Evolutionary conservation across 1,284 basidiomycete genomes (phyloP).

Genomic region (Marasmius oreades): DNA sequence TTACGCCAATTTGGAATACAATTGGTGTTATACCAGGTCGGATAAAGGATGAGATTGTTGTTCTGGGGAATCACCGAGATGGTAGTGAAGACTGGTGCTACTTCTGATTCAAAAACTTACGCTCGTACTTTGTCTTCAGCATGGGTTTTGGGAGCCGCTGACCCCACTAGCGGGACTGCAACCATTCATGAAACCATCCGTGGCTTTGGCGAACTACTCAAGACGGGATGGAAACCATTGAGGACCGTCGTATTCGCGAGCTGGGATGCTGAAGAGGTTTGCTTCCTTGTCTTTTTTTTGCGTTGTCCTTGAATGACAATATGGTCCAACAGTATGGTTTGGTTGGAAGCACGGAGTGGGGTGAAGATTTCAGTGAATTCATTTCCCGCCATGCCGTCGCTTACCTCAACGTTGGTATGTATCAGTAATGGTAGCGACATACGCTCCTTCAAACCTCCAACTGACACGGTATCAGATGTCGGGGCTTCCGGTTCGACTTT

Average conservation of each 20-base stretch:
- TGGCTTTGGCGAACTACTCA: slow-evolving; percentile 64
- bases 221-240: slow-evolving; percentile 76
- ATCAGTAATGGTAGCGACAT: neutral
- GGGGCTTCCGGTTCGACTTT: slow-evolving; percentile 60
- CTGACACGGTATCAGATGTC: slow-evolving; percentile 39
- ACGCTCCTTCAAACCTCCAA: slow-evolving; percentile 4
- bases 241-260: slow-evolving; percentile 75
- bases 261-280: slow-evolving; percentile 79
- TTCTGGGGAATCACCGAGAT: slow-evolving; percentile 87
- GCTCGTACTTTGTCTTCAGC: slow-evolving; percentile 18
- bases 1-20: slow-evolving; percentile 72
- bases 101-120: neutral
- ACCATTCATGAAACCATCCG: slow-evolving; percentile 70
- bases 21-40: slow-evolving; percentile 89
- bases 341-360: slow-evolving; percentile 78
- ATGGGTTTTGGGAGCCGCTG: slow-evolving; percentile 63
- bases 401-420: slow-evolving; percentile 71
- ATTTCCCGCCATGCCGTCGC: slow-evolving; percentile 66
- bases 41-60: slow-evolving; percentile 80
- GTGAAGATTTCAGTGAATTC: slow-evolving; percentile 79
- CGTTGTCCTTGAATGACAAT: neutral
- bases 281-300: slow-evolving; percentile 3
- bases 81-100: slow-evolving; percentile 38
- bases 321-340: slow-evolving; percentile 59
- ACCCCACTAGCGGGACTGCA: slow-evolving; percentile 81